Evolutionary conservation across 495 filamentous ascomycete genomes (phyloP), one percentile per base, ranked within the genome.

Genomic region (Neurospora sp.): DNA sequence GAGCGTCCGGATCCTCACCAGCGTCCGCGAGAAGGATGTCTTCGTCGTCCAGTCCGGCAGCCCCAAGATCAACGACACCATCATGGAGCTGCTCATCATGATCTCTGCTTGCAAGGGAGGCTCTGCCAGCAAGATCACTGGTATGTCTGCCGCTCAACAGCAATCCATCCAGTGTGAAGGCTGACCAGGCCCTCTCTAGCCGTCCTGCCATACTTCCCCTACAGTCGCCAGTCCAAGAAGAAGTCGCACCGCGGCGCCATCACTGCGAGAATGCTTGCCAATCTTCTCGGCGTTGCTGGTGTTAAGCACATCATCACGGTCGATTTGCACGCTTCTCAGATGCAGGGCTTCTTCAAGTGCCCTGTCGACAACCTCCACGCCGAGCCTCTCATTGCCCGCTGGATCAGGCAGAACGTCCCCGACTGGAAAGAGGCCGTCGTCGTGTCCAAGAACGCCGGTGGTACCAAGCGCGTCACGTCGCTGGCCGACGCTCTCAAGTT

Each of bases 31-130:
- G 78, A 96, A 99, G 80, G 94, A 99, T 88, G 94, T 99, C 72
- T 99, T 98, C 83, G 94, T 99, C 78, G 92, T 99, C 20, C 96
- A 99, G 87, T 98, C 95, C 75, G 96, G 96, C 70, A 98, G 96
- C 82, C 86, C 88, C 77, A 94, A 92, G 88, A 96, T 97, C 87
- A 99, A 99, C 83, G 96, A 99, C 83, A 95, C 92, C 75, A 92
- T 99, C 78, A 97, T 99, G 92, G 96, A 99, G 86, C 87, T 99
- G 72, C 89, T 98, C 77, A 98, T 99, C 82, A 94, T 99, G 91
- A 97, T 98, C 77, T 95, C 93, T 73, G 96, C 96, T 70, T 98
- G 96, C 87, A 99, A 97, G 80, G 94, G 96, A 79, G 95, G 94
- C 72, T 98, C 96, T 48, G 93, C 96, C 70, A 97, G 94, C 85